Percentiles rank a stretch among this genome's conserved stretches.
These are phyloP conservation scores for Syzygium grande DNA, from an alignment of 345 rosid species.

Conservation along the genomic window DNA sequence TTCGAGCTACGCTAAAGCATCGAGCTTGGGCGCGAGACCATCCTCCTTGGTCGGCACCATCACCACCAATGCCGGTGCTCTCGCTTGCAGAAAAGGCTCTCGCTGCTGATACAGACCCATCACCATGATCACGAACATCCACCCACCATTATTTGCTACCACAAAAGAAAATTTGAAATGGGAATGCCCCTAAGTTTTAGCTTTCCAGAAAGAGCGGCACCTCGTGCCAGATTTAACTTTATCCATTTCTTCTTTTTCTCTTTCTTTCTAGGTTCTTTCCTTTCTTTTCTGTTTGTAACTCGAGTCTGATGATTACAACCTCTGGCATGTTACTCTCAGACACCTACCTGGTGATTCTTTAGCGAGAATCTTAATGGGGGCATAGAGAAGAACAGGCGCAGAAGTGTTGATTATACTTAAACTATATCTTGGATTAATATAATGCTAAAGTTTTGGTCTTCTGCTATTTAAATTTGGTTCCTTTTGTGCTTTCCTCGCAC, in stretches of 20 bases:
- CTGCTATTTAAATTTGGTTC: neutral
- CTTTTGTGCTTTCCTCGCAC: neutral
- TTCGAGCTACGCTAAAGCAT: conserved; percentile 68
- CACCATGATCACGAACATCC: neutral
- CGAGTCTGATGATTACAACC: conserved; percentile 35
- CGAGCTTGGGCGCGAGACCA: conserved; percentile 71
- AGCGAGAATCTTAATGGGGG: conserved; percentile 22
- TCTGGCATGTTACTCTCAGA: conserved; percentile 43
- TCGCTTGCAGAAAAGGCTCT: conserved; percentile 51
- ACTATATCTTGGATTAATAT: neutral
- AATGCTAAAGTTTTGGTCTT: neutral
- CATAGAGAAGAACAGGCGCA: conserved; percentile 27
- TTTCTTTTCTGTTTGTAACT: neutral
- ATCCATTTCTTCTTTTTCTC: neutral
- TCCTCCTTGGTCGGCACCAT: conserved; percentile 57
- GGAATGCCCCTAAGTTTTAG: neutral
- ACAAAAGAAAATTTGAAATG: neutral
- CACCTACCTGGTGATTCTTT: conserved; percentile 14
- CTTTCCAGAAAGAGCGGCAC: conserved; percentile 1
- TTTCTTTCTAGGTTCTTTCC: neutral
- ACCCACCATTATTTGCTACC: neutral
- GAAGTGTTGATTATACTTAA: conserved; percentile 26
- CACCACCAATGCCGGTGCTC: conserved; percentile 51
- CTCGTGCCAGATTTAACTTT: neutral
- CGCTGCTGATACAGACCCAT: conserved; percentile 39